phyloP scores from a whole-genome alignment of 1,284 basidiomycete species.

The Trichosporon faecale region DNA sequence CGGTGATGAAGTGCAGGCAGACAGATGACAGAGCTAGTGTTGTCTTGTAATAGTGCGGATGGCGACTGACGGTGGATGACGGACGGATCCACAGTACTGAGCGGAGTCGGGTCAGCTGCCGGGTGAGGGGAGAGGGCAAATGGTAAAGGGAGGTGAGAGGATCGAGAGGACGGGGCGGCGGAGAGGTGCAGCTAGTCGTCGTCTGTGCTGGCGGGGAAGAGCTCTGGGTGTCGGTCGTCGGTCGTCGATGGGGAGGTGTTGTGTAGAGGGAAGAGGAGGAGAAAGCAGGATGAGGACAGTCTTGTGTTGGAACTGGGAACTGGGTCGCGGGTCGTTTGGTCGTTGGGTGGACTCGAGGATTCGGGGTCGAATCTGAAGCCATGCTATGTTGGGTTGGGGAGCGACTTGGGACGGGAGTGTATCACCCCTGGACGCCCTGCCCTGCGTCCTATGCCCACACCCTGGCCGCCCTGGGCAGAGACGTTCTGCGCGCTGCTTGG shows the following conservation, averaged over 20 bases:
- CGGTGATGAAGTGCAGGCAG: neutral
- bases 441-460: slow-evolving; percentile 1
- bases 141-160: neutral
- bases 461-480: neutral
- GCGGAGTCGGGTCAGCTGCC: neutral
- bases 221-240: neutral
- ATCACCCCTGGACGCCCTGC: slow-evolving; percentile 4
- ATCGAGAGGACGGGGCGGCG: neutral
- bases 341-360: neutral
- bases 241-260: neutral
- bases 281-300: neutral
- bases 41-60: neutral
- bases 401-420: slow-evolving; percentile 10
- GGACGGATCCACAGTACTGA: neutral
- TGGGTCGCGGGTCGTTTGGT: neutral
- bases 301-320: neutral
- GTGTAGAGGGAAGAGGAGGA: neutral
- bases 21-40: neutral
- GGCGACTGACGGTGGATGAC: neutral
- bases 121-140: neutral
- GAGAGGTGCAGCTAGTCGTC: neutral
- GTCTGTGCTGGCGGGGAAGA: neutral
- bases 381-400: slow-evolving; percentile 3
- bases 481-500: neutral
- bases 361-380: slow-evolving; percentile 7